A percentile compares a stretch with the other conserved stretches of the same genome.
Evolutionary conservation across 352 stramenopile species (phyloP).

Genomic region (Phytophthora pinifolia): DNA sequence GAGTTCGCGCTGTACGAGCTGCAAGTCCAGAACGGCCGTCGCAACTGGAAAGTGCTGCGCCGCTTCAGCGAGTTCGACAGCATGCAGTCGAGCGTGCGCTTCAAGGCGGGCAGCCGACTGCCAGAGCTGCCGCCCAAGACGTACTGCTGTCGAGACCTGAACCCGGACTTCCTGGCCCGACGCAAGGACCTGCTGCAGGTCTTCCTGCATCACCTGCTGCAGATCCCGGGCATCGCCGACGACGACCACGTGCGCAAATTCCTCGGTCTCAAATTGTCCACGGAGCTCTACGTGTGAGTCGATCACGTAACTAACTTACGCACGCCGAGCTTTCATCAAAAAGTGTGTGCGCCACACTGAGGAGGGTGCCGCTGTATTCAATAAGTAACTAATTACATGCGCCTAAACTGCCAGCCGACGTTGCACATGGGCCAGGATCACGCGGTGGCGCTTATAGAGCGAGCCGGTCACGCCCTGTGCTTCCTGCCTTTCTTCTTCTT

Average conservation of each 20-base stretch:
- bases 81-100: conserved; percentile 46
- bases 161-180: conserved; percentile 60
- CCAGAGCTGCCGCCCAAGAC: conserved; percentile 65
- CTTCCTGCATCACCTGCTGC: conserved; percentile 65
- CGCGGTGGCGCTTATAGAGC: conserved; percentile 7
- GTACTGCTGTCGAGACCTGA: conserved; percentile 72
- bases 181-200: conserved; percentile 51
- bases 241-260: conserved; percentile 62
- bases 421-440: conserved; percentile 7
- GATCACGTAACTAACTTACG: conserved; percentile 5
- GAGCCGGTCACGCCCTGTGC: conserved; percentile 26
- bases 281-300: conserved; percentile 60
- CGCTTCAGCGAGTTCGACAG: conserved; percentile 77
- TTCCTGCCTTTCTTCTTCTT: conserved; percentile 66
- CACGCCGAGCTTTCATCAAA: conserved; percentile 18
- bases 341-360: conserved; percentile 15
- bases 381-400: conserved; percentile 34
- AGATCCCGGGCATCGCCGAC: conserved; percentile 61
- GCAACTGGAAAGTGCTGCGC: conserved; percentile 64
- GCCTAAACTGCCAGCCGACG: not conserved
- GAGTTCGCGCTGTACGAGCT: conserved; percentile 68
- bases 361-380: conserved; percentile 14
- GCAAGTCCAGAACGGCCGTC: conserved; percentile 66
- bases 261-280: conserved; percentile 56
- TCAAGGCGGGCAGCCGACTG: conserved; percentile 45